Evolutionary conservation across 768 basidiomycete species (phyloP).

Genomic region (Tylopilus subfusipes): DNA sequence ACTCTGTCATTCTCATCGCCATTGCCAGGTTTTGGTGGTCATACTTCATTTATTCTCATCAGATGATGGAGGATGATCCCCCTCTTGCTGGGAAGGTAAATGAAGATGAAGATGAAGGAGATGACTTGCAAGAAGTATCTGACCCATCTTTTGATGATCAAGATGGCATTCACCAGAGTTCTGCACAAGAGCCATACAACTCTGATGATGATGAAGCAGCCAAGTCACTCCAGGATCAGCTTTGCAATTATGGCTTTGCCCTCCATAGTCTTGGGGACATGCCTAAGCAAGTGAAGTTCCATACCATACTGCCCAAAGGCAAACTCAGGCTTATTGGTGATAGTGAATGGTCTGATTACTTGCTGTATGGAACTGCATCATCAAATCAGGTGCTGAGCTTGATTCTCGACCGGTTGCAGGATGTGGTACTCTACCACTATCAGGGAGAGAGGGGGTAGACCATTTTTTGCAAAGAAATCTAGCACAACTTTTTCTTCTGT

Average conservation of each 20-base stretch:
- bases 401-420: not conserved
- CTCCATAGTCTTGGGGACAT: not conserved
- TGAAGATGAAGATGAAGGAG: not conserved
- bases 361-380: not conserved
- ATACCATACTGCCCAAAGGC: not conserved
- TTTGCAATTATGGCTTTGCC: not conserved
- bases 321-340: not conserved
- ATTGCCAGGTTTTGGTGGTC: not conserved
- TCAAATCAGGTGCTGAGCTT: not conserved
- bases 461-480: not conserved
- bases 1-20: not conserved
- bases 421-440: not conserved
- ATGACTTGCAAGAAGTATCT: not conserved
- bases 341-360: not conserved
- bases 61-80: not conserved
- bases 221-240: not conserved
- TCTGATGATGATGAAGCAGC: not conserved
- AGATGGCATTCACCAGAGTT: not conserved
- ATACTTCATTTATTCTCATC: not conserved
- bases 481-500: too few species aligned
- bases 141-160: not conserved
- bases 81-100: not conserved
- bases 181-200: not conserved
- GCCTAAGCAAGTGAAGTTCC: not conserved
- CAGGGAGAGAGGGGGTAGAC: not conserved